Conservation (phyloP, 2,329 filamentous ascomycete genomes). For the Madurella mycetomatis region DNA sequence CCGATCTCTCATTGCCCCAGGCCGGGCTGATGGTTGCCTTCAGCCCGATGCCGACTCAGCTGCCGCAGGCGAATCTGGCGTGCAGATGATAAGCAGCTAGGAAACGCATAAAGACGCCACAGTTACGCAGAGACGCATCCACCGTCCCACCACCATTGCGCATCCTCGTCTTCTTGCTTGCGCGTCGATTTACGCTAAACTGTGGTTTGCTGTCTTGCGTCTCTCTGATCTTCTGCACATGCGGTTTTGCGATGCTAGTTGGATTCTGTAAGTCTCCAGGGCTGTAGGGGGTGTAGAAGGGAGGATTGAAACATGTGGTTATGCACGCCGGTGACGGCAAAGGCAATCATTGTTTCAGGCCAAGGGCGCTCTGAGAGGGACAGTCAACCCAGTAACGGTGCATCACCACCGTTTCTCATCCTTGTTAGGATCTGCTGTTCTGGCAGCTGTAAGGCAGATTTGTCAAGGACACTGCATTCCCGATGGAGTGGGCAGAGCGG, state of each 20-base stretch:
- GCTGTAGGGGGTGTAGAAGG: background rate
- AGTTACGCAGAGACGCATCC: background rate
- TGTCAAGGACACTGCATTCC: no score
- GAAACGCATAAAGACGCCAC: background rate
- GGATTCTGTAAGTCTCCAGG: background rate
- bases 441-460: no score
- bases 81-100: background rate
- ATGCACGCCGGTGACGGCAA: background rate
- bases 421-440: no score
- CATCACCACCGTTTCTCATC: background rate
- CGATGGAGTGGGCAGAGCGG: no score
- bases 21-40: background rate
- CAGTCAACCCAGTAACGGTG: background rate
- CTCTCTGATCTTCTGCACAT: background rate
- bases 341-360: constrained; percentile 10
- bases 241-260: background rate
- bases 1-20: background rate
- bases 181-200: background rate
- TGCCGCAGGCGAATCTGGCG: background rate
- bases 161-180: background rate
- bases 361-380: no score
- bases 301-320: constrained; percentile 4
- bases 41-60: background rate
- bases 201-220: background rate
- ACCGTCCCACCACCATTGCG: background rate